Evolutionary conservation across 1,139 yeast genomes (phyloP).

Genomic region (Sugiyamaella sp.): DNA sequence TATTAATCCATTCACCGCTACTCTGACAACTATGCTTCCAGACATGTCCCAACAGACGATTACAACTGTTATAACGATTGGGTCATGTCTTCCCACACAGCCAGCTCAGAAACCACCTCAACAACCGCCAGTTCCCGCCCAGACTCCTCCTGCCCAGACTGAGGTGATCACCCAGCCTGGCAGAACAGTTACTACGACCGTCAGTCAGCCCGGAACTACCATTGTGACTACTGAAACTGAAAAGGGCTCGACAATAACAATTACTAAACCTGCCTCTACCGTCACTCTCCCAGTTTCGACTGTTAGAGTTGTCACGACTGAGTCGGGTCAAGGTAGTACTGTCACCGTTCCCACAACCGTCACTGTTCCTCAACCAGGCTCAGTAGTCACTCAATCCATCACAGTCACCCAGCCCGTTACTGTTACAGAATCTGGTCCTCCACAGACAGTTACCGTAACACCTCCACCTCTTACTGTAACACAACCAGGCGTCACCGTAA

Average conservation of each 20-base stretch:
- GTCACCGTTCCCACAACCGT: constrained; percentile 15
- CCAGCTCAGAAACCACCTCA: constrained; percentile 13
- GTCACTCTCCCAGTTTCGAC: neutral
- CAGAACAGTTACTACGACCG: constrained; percentile 21
- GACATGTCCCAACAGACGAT: constrained; percentile 26
- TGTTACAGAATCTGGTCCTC: constrained; percentile 19
- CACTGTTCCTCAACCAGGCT: constrained; percentile 11
- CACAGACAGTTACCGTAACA: constrained; percentile 11
- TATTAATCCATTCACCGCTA: constrained; percentile 35
- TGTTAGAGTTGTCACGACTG: constrained; percentile 19
- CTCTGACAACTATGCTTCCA: constrained; percentile 35
- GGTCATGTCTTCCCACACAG: constrained; percentile 24
- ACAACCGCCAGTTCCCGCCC: constrained; percentile 14
- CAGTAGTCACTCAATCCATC: constrained; percentile 20
- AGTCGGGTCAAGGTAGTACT: neutral
- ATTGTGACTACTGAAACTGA: constrained; percentile 1
- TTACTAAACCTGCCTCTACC: constrained; percentile 4
- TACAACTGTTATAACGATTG: constrained; percentile 29
- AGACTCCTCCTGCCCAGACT: constrained; percentile 17
- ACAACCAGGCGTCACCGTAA: constrained; percentile 15
- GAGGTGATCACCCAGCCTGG: constrained; percentile 19
- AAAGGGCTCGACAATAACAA: neutral
- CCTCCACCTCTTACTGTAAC: constrained; percentile 22
- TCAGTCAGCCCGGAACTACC: constrained; percentile 18
- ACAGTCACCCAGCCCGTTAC: constrained; percentile 19